Evolutionary conservation across 148 eudicot genomes (phyloP).

Genomic region (Fallopia convolvulus): DNA sequence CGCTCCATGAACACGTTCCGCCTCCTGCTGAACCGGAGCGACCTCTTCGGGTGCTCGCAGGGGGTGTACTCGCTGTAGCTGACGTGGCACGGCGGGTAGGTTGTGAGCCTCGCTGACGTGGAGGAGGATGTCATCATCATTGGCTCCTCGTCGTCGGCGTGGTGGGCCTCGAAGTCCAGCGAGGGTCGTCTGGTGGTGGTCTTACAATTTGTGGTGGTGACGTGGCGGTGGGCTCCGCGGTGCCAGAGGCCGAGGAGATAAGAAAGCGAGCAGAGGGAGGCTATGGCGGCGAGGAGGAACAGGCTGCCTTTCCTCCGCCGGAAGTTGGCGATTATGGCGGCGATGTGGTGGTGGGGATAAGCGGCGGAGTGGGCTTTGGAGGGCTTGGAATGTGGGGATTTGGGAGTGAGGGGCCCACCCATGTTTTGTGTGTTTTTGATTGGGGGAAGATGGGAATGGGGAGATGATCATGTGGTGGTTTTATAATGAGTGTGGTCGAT

Average conservation of each 20-base stretch:
- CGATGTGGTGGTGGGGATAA: not conserved
- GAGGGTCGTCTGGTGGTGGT: not conserved
- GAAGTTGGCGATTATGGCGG: not conserved
- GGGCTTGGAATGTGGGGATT: not conserved
- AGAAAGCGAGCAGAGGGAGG: slow-evolving; percentile 35
- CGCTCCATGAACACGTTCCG: slow-evolving; percentile 52
- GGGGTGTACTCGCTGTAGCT: slow-evolving; percentile 70
- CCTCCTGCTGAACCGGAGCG: slow-evolving; percentile 34
- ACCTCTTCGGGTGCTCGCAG: slow-evolving; percentile 48
- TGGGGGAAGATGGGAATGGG: too few species aligned
- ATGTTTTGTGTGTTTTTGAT: not conserved
- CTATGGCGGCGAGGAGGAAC: slow-evolving; percentile 13
- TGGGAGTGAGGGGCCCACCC: not conserved
- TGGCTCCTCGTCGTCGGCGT: slow-evolving; percentile 22
- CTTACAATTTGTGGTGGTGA: slow-evolving; percentile 12
- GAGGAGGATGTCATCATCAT: slow-evolving; percentile 5
- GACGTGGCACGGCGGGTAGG: slow-evolving; percentile 38
- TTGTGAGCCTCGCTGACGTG: not conserved
- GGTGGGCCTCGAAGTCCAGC: slow-evolving; percentile 52
- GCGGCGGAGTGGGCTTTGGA: not conserved
- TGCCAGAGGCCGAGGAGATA: slow-evolving; percentile 50
- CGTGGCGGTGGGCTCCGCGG: slow-evolving; percentile 7
- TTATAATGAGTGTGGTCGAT: too few species aligned
- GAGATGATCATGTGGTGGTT: too few species aligned
- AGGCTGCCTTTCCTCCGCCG: slow-evolving; percentile 13